Conservation (phyloP, 75 land plant genomes). For the Adiantum capillusveneris region DNA sequence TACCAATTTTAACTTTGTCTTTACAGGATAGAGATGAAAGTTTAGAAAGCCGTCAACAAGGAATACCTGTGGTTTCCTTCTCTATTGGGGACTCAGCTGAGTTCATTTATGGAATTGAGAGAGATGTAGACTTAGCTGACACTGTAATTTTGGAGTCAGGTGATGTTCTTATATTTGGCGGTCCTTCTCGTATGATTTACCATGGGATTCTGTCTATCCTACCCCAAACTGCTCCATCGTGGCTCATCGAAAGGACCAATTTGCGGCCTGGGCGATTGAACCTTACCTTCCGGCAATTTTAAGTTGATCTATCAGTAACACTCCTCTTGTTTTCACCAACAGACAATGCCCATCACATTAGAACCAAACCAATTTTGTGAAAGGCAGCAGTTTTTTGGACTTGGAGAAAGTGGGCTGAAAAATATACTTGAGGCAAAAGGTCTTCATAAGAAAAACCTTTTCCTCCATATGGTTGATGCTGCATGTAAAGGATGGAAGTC, state of each 20-base stretch:
- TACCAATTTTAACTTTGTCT: too few species aligned
- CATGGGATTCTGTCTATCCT: constrained; percentile 50
- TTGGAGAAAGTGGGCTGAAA: too few species aligned
- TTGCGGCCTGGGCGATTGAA: constrained; percentile 68
- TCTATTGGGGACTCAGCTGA: constrained; percentile 77
- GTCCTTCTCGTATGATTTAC: constrained; percentile 47
- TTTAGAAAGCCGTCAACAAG: constrained; percentile 29
- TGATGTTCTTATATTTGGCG: constrained; percentile 76
- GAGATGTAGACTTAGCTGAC: constrained; percentile 43
- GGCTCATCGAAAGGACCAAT: constrained; percentile 31
- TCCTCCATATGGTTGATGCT: too few species aligned
- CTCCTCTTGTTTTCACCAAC: too few species aligned
- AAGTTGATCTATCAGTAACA: neutral
- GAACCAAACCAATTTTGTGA: too few species aligned
- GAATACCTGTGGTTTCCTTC: constrained; percentile 66
- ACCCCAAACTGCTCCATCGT: constrained; percentile 35
- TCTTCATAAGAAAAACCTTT: too few species aligned
- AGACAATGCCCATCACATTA: too few species aligned
- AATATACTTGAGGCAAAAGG: too few species aligned
- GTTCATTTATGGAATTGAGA: constrained; percentile 46
- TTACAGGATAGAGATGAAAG: constrained; percentile 65
- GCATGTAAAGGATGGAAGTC: too few species aligned
- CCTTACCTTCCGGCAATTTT: constrained; percentile 65
- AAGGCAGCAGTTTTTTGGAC: too few species aligned
- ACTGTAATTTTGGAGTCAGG: constrained; percentile 56